These are phyloP conservation scores for Chrysanthemum makinoi DNA, from an alignment of 129 eudicot species.

Conservation along the genomic window DNA sequence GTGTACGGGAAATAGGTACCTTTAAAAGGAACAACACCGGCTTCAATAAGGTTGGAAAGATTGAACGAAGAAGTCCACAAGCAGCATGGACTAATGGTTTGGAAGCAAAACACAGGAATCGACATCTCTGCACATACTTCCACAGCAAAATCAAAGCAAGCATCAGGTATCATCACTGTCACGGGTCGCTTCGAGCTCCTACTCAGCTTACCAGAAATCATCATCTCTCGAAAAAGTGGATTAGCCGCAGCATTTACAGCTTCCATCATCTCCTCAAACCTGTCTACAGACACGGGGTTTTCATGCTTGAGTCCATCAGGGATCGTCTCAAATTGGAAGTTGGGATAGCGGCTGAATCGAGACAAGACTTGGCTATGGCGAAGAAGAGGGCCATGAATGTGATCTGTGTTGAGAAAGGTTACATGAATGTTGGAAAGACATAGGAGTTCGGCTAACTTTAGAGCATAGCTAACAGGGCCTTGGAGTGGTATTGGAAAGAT, in stretches of 20 bases:
- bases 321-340: conserved; percentile 33
- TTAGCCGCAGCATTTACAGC: conserved; percentile 16
- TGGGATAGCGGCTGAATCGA: conserved; percentile 33
- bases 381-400: conserved; percentile 43
- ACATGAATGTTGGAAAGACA: conserved; percentile 40
- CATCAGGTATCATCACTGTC: conserved; percentile 36
- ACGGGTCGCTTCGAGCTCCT: conserved; percentile 13
- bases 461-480: conserved; percentile 54
- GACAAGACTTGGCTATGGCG: conserved; percentile 34
- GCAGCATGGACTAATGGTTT: conserved; percentile 33
- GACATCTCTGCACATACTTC: conserved; percentile 29
- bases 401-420: conserved; percentile 50
- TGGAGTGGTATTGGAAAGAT: conserved; percentile 59
- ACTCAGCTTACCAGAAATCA: conserved; percentile 21
- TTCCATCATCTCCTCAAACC: conserved; percentile 26
- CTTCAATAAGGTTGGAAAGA: conserved; percentile 37
- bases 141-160: conserved; percentile 11
- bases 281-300: not conserved
- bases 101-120: conserved; percentile 33
- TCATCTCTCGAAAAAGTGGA: conserved; percentile 23
- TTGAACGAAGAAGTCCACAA: conserved; percentile 37
- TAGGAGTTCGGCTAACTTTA: conserved; percentile 53
- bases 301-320: conserved; percentile 28
- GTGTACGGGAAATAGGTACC: not conserved
- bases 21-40: conserved; percentile 30